These are phyloP conservation scores for Toxoplasma gondii DNA, from an alignment of 169 alveolate genomes.

Conservation along the genomic window DNA sequence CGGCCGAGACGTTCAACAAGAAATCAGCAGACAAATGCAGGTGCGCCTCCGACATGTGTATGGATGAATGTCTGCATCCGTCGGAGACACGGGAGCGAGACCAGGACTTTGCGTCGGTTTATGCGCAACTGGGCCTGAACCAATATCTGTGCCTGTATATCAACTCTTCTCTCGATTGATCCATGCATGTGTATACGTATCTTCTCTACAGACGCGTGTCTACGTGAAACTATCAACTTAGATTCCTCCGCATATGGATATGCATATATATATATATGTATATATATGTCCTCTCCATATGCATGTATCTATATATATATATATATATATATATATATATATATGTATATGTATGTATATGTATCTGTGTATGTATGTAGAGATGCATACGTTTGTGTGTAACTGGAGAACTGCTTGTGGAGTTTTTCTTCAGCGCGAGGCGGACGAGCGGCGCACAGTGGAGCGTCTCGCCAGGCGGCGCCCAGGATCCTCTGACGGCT, in stretches of 20 bases:
- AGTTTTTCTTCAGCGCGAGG: slow-evolving; percentile 3
- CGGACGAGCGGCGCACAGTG: slow-evolving; percentile 12
- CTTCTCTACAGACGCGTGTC: too few relatives aligned
- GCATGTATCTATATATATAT: neutral
- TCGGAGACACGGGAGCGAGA: too few relatives aligned
- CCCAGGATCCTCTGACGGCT: neutral
- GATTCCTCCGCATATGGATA: too few relatives aligned
- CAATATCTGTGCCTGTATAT: neutral
- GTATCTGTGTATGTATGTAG: too few relatives aligned
- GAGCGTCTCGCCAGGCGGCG: slow-evolving; percentile 20
- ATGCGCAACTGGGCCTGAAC: too few relatives aligned
- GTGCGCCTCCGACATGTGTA: slow-evolving; percentile 29
- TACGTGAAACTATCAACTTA: too few relatives aligned
- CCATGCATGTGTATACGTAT: too few relatives aligned
- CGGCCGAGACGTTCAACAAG: slow-evolving; percentile 59
- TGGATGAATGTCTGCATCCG: too few relatives aligned
- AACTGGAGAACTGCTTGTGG: too few relatives aligned
- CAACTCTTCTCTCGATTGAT: too few relatives aligned
- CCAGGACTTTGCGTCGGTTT: too few relatives aligned
- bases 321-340: neutral
- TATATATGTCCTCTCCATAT: neutral
- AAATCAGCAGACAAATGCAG: slow-evolving; percentile 39
- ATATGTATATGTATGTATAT: neutral
- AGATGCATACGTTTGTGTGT: neutral
- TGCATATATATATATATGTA: too few relatives aligned